Evolutionary conservation across 1,284 basidiomycete genomes (phyloP).

Genomic region (Earliella scabrosa): DNA sequence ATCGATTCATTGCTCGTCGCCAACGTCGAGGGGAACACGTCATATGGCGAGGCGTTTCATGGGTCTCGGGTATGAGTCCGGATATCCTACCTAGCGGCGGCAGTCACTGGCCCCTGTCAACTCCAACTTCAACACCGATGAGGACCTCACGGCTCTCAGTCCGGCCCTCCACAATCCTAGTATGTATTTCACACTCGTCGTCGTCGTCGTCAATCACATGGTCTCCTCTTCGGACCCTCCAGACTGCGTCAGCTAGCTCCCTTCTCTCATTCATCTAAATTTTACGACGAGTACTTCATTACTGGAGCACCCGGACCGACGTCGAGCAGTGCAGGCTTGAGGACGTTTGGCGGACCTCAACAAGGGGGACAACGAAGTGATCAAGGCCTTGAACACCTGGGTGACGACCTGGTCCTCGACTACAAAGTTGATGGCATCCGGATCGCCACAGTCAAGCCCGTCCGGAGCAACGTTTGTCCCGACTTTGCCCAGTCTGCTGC

Average conservation of each 20-base stretch:
- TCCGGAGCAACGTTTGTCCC: constrained; percentile 71
- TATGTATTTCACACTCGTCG: constrained; percentile 85
- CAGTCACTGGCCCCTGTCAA: constrained; percentile 61
- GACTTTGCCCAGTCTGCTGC: constrained; percentile 71
- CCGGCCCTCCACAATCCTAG: constrained; percentile 66
- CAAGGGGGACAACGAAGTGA: constrained; percentile 65
- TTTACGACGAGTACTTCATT: constrained; percentile 70
- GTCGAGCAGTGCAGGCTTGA: constrained; percentile 80
- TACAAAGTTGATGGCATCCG: constrained; percentile 75
- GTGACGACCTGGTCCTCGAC: constrained; percentile 62
- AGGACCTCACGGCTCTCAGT: constrained; percentile 71
- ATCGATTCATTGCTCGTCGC: constrained; percentile 66
- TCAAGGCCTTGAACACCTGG: constrained; percentile 62
- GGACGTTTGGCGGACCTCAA: constrained; percentile 75
- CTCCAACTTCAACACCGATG: constrained; percentile 67
- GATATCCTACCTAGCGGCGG: too few species aligned
- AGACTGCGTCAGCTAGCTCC: constrained; percentile 56
- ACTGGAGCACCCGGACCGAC: constrained; percentile 56
- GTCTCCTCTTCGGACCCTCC: constrained; percentile 62
- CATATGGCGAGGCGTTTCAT: constrained; percentile 72
- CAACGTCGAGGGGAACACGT: constrained; percentile 70
- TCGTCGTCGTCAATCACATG: constrained; percentile 79
- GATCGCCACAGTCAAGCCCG: constrained; percentile 73
- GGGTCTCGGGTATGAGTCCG: too few species aligned
- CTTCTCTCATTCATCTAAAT: constrained; percentile 62